Evolutionary conservation across 2,329 filamentous ascomycete species (phyloP), one percentile per base, ranked within the genome.

Genomic region (Pseudogymnoascus sp.): DNA sequence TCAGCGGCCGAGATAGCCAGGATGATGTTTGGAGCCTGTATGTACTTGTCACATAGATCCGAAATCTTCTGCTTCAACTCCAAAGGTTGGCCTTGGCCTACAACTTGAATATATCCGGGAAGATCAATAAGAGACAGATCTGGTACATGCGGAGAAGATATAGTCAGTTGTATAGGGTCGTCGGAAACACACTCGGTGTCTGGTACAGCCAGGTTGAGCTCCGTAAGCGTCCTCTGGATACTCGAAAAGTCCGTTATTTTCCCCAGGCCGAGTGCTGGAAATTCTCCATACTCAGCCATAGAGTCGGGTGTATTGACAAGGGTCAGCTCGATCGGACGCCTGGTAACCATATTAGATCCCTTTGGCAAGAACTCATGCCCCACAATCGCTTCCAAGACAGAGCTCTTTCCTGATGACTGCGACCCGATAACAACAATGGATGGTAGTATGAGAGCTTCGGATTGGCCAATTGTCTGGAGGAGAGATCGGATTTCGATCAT

Each of bases 351-450:
- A 70, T 99, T 99, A 41, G 87, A 87, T n/a, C 94, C 94, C 74
- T 99, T 99, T 5, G 94, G 95, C 50, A 99, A 77, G 67, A 99
- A 99, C 69, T 99, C 94, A 70, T 99, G 94, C 4, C 94, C 95
- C 60, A 99, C 95, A 64, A 99, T 96, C 18, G 94, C 90, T 74
- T 99, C 94, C 57, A 99, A 74, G 1, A 99, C 94, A 1, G 94
- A 99, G 70, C 93, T 97, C 77, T 99, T 99, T 39, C 94, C 94
- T 0, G 94, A 97, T 0, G 94, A 99, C 72, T 99, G 94, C 2
- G 94, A 99, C 22, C 94, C 94, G 67, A 99, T 97, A 37, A 99
- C 94, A n/a, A 99, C 94, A 62, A 99, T 99, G 0, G 95, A 97
- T 0, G 94, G 94, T 20, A 99, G 77, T 1, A 89, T 93, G 65